A percentile compares a stretch with the other conserved stretches of the same genome.
phyloP scores from a whole-genome alignment of 2,329 filamentous ascomycete genomes.

The Knoxdaviesia proteae region DNA sequence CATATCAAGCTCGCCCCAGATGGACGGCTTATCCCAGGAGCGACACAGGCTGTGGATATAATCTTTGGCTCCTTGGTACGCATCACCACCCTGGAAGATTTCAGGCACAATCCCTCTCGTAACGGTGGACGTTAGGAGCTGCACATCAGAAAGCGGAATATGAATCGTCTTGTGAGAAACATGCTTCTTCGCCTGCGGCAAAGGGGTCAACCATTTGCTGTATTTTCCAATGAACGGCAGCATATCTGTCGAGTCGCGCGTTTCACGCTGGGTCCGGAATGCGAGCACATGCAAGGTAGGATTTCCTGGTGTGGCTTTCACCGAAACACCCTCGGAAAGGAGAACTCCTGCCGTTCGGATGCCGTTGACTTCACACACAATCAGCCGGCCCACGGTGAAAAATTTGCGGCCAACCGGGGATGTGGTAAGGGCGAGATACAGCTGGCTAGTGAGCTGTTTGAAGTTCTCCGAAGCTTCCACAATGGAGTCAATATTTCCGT shows the following conservation, averaged over 20 bases:
- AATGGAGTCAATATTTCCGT: slow-evolving; percentile 57
- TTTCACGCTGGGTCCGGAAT: slow-evolving; percentile 45
- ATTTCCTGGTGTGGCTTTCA: slow-evolving; percentile 28
- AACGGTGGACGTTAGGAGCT: slow-evolving; percentile 59
- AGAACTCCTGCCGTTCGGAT: slow-evolving; percentile 67
- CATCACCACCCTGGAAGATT: slow-evolving; percentile 32
- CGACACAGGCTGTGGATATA: slow-evolving; percentile 48
- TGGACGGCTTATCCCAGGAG: slow-evolving; percentile 42
- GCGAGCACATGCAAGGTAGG: slow-evolving; percentile 63
- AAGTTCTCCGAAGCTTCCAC: slow-evolving; percentile 68
- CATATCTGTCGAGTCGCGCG: slow-evolving; percentile 62
- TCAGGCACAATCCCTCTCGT: slow-evolving; percentile 37
- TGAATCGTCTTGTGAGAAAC: slow-evolving; percentile 47
- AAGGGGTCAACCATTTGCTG: slow-evolving; percentile 40
- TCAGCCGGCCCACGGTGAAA: slow-evolving; percentile 52
- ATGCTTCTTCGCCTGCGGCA: slow-evolving; percentile 46
- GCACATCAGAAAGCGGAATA: slow-evolving; percentile 57
- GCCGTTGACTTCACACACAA: slow-evolving; percentile 73
- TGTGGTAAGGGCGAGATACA: slow-evolving; percentile 56
- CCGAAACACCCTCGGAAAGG: slow-evolving; percentile 51
- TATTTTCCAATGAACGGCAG: slow-evolving; percentile 64
- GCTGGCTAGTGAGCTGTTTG: slow-evolving; percentile 55
- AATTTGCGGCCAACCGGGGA: slow-evolving; percentile 69
- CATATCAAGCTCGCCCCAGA: slow-evolving; percentile 75
- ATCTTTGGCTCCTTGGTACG: slow-evolving; percentile 34